Conservation (phyloP, 1,139 yeast species). For the Schwanniomyces etchellsii region DNA sequence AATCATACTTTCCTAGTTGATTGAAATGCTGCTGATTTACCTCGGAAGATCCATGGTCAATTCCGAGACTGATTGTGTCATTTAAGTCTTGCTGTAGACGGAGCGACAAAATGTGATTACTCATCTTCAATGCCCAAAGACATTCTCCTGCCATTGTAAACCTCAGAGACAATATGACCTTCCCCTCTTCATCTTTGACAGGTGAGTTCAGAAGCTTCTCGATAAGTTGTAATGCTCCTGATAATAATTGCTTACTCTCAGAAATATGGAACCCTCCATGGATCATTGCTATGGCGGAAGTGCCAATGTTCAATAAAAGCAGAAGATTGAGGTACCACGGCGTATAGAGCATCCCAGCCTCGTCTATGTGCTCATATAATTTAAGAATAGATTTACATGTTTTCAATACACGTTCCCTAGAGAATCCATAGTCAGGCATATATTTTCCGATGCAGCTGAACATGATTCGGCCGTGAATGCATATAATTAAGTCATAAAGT, state of each 20-base stretch:
- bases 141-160: conserved; percentile 60
- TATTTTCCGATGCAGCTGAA: conserved; percentile 31
- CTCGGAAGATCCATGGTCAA: conserved; percentile 52
- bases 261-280: conserved; percentile 32
- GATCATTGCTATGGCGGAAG: conserved; percentile 39
- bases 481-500: conserved; percentile 34
- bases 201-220: conserved; percentile 23
- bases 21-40: conserved; percentile 46
- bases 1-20: conserved; percentile 31
- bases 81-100: conserved; percentile 38
- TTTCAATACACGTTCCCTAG: conserved; percentile 27
- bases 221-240: conserved; percentile 22
- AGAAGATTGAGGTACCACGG: conserved; percentile 56
- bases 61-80: conserved; percentile 37
- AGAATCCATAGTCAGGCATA: conserved; percentile 27
- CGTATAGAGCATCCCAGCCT: conserved; percentile 29
- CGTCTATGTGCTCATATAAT: conserved; percentile 27
- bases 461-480: conserved; percentile 32
- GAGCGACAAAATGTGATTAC: conserved; percentile 46
- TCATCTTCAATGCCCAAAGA: conserved; percentile 56
- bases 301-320: conserved; percentile 42
- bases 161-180: conserved; percentile 33
- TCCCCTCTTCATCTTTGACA: conserved; percentile 27
- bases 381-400: conserved; percentile 32
- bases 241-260: conserved; percentile 21